These are phyloP conservation scores for Leersia perrieri DNA, from an alignment of 176 grass and related monocot species.

Conservation along the genomic window DNA sequence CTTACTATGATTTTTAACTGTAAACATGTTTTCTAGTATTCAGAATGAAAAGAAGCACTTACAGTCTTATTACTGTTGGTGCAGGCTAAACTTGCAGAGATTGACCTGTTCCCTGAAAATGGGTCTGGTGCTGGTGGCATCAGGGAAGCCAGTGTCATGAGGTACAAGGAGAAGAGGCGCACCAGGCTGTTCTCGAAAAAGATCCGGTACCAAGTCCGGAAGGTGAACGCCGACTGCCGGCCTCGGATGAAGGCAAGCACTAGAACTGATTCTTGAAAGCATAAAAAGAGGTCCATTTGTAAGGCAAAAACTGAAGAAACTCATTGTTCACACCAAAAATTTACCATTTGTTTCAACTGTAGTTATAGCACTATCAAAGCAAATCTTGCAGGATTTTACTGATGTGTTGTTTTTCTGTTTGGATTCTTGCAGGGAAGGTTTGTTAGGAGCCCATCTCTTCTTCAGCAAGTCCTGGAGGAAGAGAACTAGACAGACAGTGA, in stretches of 20 bases:
- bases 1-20: background rate
- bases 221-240: slow-evolving; percentile 87
- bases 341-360: slow-evolving; percentile 1
- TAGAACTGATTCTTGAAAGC: slow-evolving; percentile 55
- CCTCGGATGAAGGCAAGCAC: slow-evolving; percentile 99
- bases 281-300: slow-evolving; percentile 50
- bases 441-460: slow-evolving; percentile 92
- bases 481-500: slow-evolving; percentile 68
- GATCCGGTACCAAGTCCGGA: slow-evolving; percentile 96
- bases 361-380: background rate
- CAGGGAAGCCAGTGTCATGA: slow-evolving; percentile 91
- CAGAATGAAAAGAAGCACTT: background rate
- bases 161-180: slow-evolving; percentile 98
- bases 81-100: slow-evolving; percentile 75
- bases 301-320: slow-evolving; percentile 37
- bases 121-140: slow-evolving; percentile 42
- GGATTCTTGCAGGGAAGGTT: slow-evolving; percentile 78
- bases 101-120: slow-evolving; percentile 74
- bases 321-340: slow-evolving; percentile 19
- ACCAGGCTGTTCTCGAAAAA: slow-evolving; percentile 89
- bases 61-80: background rate
- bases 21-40: background rate
- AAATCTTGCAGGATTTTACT: background rate
- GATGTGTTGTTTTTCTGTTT: slow-evolving; percentile 6
- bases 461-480: slow-evolving; percentile 79